Evolutionary conservation across 768 basidiomycete genomes (phyloP).

Genomic region (Mrakia blollopis): DNA sequence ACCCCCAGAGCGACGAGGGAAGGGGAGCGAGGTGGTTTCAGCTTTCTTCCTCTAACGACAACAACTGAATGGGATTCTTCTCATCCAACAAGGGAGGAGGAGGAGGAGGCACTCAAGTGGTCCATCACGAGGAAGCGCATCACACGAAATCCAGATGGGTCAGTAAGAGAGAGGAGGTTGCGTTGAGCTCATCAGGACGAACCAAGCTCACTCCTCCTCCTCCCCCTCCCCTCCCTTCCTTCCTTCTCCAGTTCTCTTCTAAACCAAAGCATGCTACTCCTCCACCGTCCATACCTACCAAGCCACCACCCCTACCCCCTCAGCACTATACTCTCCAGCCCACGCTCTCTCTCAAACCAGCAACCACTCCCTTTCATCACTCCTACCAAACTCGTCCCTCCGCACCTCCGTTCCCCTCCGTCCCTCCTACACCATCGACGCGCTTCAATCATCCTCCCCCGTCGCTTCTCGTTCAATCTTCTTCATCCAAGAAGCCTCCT

Average conservation of each 20-base stretch:
- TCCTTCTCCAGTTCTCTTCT: not conserved
- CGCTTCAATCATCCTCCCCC: not conserved
- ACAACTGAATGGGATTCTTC: slow-evolving; percentile 21
- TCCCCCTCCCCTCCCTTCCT: not conserved
- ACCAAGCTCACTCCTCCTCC: not conserved
- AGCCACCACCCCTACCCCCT: not conserved
- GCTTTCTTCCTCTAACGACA: not conserved
- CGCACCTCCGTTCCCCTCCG: not conserved
- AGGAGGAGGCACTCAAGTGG: not conserved
- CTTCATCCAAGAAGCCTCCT: not conserved
- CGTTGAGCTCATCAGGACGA: not conserved
- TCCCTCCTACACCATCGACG: not conserved
- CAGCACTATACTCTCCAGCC: not conserved
- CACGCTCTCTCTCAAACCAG: not conserved
- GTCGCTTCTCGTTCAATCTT: not conserved
- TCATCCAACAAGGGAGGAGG: slow-evolving; percentile 14
- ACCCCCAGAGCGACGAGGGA: not conserved
- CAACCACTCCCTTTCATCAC: not conserved
- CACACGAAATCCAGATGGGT: slow-evolving; percentile 18
- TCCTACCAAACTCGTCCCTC: not conserved
- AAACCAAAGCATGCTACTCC: not conserved
- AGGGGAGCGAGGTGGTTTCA: not conserved
- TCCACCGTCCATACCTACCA: not conserved
- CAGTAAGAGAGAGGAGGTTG: not conserved
- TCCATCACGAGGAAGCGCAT: not conserved